Percentiles rank a stretch among this genome's conserved stretches.
Evolutionary conservation across 1,139 yeast species (phyloP).

Genomic region (Pneumocystis jirovecii): DNA sequence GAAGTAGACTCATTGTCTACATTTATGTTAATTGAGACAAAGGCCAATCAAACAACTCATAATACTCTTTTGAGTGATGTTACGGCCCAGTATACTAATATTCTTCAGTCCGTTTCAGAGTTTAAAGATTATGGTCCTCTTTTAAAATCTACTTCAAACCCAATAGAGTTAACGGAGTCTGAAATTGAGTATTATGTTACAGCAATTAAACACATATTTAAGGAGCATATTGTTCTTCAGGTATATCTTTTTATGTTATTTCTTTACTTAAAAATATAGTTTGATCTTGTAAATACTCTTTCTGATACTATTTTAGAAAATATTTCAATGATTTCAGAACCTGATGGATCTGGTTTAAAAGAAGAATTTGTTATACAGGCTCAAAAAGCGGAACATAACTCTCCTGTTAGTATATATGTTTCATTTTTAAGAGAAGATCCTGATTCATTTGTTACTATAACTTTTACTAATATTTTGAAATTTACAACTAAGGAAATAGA

Average conservation of each 20-base stretch:
- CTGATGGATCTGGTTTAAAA: conserved; percentile 32
- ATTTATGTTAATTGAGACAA: conserved; percentile 5
- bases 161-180: conserved; percentile 65
- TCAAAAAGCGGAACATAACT: conserved; percentile 54
- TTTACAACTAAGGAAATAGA: conserved; percentile 72
- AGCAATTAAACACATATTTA: conserved; percentile 69
- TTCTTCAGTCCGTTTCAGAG: conserved; percentile 53
- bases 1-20: conserved; percentile 15
- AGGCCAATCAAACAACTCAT: background rate
- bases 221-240: conserved; percentile 52
- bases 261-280: conserved; percentile 32
- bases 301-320: conserved; percentile 63
- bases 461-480: conserved; percentile 53
- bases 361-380: conserved; percentile 69
- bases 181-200: conserved; percentile 89
- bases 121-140: conserved; percentile 57
- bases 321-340: conserved; percentile 57
- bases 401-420: conserved; percentile 63
- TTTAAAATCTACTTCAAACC: conserved; percentile 48
- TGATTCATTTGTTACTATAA: conserved; percentile 32
- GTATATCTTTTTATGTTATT: background rate
- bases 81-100: conserved; percentile 48
- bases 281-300: conserved; percentile 70
- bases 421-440: conserved; percentile 48
- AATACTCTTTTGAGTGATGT: background rate